Evolutionary conservation across 2,329 filamentous ascomycete genomes (phyloP), one percentile per base, ranked within the genome.

Genomic region (Beauveria brongniartii): DNA sequence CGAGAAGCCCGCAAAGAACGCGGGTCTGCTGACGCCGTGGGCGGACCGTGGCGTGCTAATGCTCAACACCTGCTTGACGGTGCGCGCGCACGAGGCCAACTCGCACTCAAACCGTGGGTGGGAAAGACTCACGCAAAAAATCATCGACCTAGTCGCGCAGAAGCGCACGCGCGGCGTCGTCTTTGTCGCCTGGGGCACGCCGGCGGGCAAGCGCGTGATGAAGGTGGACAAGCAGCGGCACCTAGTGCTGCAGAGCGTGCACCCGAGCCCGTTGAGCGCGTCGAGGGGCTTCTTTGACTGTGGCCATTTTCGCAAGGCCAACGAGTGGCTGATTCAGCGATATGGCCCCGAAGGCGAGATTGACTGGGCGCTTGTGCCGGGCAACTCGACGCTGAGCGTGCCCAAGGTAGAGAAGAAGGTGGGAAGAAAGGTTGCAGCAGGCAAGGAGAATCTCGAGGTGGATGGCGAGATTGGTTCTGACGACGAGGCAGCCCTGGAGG

Each of bases 21-120:
- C 86, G 47, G 94, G 94, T 12, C 83, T 96, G 0, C 82, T 99
- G 22, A 97, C 88, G 0, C 91, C 92, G 0, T 99, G 94, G 94
- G 93, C 94, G 1, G 89, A 97, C 67, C 88, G 89, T 55, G 94
- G 94, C 54, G 92, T 99, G 5, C 82, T 99, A 47, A 82, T 99
- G 76, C 83, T 99, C 66, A 99, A 99, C 73, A 95, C 94, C 1
- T 96, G 92, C 72, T 80, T 99, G 60, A 99, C 94, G 0, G 94
- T 99, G 20, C 89, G 91, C 26, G 91, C 91, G 0, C 90, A 95
- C 71, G 86, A 95, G 67, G 87, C 94, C 52, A 93, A 94, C 72
- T 90, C 86, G 30, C 94, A 99, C 74, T 79, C 89, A 3, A 88
- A 89, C 68, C 87, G 87, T 64, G 94, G 94, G 18, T 99, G 94